Evolutionary conservation across 345 rosid genomes (phyloP).

Genomic region (Excoecaria agallocha): DNA sequence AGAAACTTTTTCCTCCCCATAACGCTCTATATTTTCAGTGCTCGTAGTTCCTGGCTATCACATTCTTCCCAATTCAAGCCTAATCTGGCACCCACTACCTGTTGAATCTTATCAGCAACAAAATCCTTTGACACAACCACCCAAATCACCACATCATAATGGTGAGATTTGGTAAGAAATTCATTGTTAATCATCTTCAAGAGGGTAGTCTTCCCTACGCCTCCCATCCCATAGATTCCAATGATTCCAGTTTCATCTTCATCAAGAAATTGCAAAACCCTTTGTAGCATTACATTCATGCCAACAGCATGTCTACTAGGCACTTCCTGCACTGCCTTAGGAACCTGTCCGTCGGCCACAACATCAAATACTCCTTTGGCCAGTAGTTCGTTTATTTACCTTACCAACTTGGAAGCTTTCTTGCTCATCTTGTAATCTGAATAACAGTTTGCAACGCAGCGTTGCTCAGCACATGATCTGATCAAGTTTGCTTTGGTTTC

Average conservation of each 20-base stretch:
- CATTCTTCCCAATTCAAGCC: conserved; percentile 40
- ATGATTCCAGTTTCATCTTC: conserved; percentile 16
- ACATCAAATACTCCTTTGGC: conserved; percentile 9
- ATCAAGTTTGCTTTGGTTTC: conserved; percentile 19
- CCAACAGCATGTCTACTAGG: conserved; percentile 27
- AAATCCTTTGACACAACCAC: conserved; percentile 37
- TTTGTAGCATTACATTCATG: conserved; percentile 10
- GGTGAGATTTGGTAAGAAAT: conserved; percentile 21
- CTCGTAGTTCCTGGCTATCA: conserved; percentile 33
- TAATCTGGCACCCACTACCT: conserved; percentile 30
- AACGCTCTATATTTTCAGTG: conserved; percentile 24
- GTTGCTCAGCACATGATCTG: neutral
- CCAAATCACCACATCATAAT: conserved; percentile 38
- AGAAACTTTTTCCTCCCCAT: conserved; percentile 32
- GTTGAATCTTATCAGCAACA: conserved; percentile 33
- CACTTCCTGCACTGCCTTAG: conserved; percentile 13
- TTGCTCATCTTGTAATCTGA: conserved; percentile 18
- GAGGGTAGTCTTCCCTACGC: conserved; percentile 28
- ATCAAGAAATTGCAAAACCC: conserved; percentile 12
- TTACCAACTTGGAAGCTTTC: conserved; percentile 9
- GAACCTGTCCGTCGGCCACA: neutral
- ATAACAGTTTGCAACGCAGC: neutral
- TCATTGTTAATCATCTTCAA: conserved; percentile 23
- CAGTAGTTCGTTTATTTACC: neutral
- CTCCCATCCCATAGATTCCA: conserved; percentile 31